A percentile compares a stretch with the other conserved stretches of the same genome.
Conservation (phyloP, 2,329 filamentous ascomycete species). For the Bipolaris zeicola region DNA sequence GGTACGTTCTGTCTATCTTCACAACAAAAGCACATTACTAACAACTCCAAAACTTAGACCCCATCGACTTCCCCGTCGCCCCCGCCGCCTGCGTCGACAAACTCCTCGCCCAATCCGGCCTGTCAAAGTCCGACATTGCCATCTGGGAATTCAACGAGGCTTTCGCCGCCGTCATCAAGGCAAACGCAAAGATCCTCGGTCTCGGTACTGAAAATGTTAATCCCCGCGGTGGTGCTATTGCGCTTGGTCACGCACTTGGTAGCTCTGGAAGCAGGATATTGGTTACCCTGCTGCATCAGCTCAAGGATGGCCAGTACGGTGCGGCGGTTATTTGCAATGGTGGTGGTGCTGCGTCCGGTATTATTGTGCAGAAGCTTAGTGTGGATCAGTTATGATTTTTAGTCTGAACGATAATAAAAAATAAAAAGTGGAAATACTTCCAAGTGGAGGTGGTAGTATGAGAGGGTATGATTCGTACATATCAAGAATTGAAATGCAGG, state of each 20-base stretch:
- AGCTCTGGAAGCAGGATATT: conserved; percentile 93
- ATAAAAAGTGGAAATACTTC: too few relatives aligned
- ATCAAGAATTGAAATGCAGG: too few relatives aligned
- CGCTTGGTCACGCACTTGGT: conserved; percentile 87
- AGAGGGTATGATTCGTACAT: too few relatives aligned
- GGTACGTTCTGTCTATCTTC: conserved; percentile 25
- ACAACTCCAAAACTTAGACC: conserved; percentile 54
- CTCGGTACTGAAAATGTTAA: conserved; percentile 82
- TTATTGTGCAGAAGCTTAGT: conserved; percentile 81
- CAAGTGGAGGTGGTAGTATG: too few relatives aligned
- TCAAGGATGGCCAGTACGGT: conserved; percentile 91
- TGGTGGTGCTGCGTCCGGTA: conserved; percentile 86
- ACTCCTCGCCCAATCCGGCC: conserved; percentile 84
- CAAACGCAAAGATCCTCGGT: conserved; percentile 89
- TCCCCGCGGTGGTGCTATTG: conserved; percentile 87
- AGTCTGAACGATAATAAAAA: background rate
- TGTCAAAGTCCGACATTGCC: conserved; percentile 88
- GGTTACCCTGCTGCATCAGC: conserved; percentile 86
- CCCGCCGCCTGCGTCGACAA: conserved; percentile 91
- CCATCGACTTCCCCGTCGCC: conserved; percentile 93
- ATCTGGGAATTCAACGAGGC: conserved; percentile 99
- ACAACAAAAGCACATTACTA: conserved; percentile 1
- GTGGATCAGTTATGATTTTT: conserved; percentile 27
- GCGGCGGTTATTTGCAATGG: conserved; percentile 97
- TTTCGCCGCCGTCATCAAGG: conserved; percentile 93